Base-by-base conservation (phyloP, 495 filamentous ascomycete genomes). In the Xylaria venustula region DNA sequence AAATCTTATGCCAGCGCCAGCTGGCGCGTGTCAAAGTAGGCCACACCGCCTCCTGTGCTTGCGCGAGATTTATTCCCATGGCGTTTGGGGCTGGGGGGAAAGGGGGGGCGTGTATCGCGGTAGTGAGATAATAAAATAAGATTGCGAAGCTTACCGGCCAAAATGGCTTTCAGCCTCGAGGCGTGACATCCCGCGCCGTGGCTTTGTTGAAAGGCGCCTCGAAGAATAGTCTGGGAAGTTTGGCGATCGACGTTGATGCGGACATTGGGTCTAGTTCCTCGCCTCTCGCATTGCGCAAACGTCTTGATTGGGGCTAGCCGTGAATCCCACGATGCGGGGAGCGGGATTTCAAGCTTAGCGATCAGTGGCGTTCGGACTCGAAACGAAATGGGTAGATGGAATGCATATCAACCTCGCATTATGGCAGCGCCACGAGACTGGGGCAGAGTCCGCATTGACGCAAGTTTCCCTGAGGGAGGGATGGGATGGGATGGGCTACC, bases 321-420 rank as follows among this genome's bases (percentile, higher is more conserved):
- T 49, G 82, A 73, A 66, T 89, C 83, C 4, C 58, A 60, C 34
- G 73, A 67, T 6, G 63, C 50, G 26, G 89, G 88, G 15, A 92
- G 80, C 2, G 75, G 22, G 51, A 92, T 80, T 15, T 73, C 69
- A 75, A 92, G 90, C 60, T 79, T 81, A 12, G 71, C 66, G 1
- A 89, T 87, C 32, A 93, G 84, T 91, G 86, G 19, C 90, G 76
- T 42, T 79, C 71, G 14, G 88, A 87, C 22, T 83, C 83, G 22
- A 92, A 78, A 17, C 86, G 85, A 50, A 89, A 89, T 15, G n/a
- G 15, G 12, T 12, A 14, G 4, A 42, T 30, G 1, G 90, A 88
- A 65, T 92, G 90, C 53, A 92, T 81, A 70, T 94, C 89, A 69
- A 91, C 90, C 64, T 92, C 90, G 73, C 83, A 88, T 79, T 90